phyloP scores from a whole-genome alignment of 805 yeast genomes.

The Torulaspora microellipsoides region DNA sequence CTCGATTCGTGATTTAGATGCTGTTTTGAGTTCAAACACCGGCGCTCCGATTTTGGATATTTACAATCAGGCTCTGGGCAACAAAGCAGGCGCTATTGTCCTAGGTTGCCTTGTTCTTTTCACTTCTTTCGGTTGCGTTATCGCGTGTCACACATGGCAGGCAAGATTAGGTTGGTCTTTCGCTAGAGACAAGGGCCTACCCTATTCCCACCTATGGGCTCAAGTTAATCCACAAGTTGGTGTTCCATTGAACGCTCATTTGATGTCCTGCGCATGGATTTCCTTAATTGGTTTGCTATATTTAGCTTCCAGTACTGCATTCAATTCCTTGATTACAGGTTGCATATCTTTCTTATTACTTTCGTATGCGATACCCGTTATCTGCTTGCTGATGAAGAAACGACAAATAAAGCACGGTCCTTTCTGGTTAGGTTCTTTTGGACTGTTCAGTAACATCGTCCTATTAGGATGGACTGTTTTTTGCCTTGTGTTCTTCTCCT shows the following conservation, averaged over 20 bases:
- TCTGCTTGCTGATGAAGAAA: slow-evolving; percentile 42
- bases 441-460: slow-evolving; percentile 47
- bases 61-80: slow-evolving; percentile 52
- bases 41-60: slow-evolving; percentile 66
- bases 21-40: slow-evolving; percentile 44
- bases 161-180: slow-evolving; percentile 70
- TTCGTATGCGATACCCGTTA: slow-evolving; percentile 55
- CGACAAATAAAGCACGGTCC: slow-evolving; percentile 54
- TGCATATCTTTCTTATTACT: slow-evolving; percentile 57
- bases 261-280: slow-evolving; percentile 50
- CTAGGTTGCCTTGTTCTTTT: slow-evolving; percentile 49
- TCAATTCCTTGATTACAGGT: slow-evolving; percentile 59
- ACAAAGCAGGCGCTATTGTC: slow-evolving; percentile 54
- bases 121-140: slow-evolving; percentile 59
- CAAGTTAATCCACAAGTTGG: slow-evolving; percentile 49
- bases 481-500: slow-evolving; percentile 55
- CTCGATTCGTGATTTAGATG: slow-evolving; percentile 51
- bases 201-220: slow-evolving; percentile 52
- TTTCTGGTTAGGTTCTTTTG: slow-evolving; percentile 59
- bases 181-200: slow-evolving; percentile 65
- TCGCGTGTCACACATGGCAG: slow-evolving; percentile 68
- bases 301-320: slow-evolving; percentile 64
- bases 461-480: slow-evolving; percentile 55
- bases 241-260: slow-evolving; percentile 59
- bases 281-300: slow-evolving; percentile 56